Evolutionary conservation across 306 rosid genomes (phyloP).

Genomic region (Rosa rugosa): DNA sequence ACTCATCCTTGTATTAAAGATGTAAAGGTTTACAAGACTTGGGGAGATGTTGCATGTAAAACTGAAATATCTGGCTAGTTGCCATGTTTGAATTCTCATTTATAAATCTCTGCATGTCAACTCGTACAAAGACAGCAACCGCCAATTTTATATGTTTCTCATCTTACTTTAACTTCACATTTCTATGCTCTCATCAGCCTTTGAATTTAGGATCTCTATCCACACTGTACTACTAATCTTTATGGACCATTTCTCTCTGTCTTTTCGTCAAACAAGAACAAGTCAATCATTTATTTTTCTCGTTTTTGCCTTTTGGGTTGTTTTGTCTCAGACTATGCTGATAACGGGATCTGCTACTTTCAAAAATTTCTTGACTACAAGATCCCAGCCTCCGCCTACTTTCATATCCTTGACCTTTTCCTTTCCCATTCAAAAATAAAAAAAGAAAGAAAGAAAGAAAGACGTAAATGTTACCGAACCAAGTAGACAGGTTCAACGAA

Average conservation of each 20-base stretch:
- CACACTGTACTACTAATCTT: background rate
- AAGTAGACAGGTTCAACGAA: background rate
- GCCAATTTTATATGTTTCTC: background rate
- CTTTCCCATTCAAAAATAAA: background rate
- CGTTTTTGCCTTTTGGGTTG: background rate
- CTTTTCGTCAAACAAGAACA: background rate
- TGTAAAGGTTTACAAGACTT: background rate
- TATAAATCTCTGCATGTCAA: constrained; percentile 11
- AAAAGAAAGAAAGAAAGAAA: background rate
- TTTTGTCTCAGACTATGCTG: background rate
- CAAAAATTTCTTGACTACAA: background rate
- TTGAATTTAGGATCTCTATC: background rate
- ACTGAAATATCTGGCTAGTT: background rate
- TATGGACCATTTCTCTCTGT: background rate
- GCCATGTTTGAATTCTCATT: constrained; percentile 8
- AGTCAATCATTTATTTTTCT: background rate
- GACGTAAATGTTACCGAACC: background rate
- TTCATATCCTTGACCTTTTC: background rate
- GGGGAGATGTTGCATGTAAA: background rate
- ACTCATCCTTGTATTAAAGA: background rate
- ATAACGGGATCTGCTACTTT: background rate
- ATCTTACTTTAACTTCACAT: background rate
- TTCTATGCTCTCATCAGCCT: background rate
- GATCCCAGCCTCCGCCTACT: background rate
- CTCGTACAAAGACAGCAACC: background rate